Base-by-base conservation (phyloP, 2,329 filamentous ascomycete genomes). In the Beauveria pseudobassiana region DNA sequence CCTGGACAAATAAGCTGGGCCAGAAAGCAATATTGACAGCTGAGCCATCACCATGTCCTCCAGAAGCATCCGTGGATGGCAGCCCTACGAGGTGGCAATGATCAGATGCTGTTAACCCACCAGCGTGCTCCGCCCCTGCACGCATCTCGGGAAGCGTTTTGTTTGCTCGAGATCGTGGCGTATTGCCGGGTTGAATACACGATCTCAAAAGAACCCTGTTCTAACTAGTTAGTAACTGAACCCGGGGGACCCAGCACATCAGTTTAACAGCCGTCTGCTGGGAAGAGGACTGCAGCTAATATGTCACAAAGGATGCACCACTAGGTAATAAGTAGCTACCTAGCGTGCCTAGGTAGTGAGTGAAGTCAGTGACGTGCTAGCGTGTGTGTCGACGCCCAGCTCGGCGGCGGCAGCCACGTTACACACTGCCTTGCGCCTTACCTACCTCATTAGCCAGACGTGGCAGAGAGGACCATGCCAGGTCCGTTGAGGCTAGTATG, bases 131-230 rank as follows among this genome's bases (percentile, higher is more conserved):
- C 55, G 55, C 55, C 38, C 48, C 22, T 52, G 48, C 43, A 52
- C 40, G n/a, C 22, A 51, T 45, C n/a, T 40, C 8, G 45, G 45
- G 30, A 30, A 10, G 24, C 3, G 20, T 59, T 59, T 52, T 59
- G 57, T 38, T 59, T 42, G 46, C 48, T 45, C n/a, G 57, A 52
- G 57, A 59, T 59, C 57, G 57, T 59, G 57, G 57, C 57, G 57
- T 52, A 43, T 43, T 45, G 43, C 57, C 38, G 45, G 57, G 57
- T 59, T 45, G 57, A 34, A 45, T 5, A 51, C 28, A 45, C 38
- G 57, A 59, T 59, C 48, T 52, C 7, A 26, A 26, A 50, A 59
- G 34, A 59, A 51, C 57, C 57, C 40, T 51, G 48, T 38, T 58
- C 45, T 40, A 30, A 38, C 34, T 16, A 38, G 7, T 2, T 28